Base-by-base conservation (phyloP, 148 eudicot species). In the Agrostemma githago region DNA sequence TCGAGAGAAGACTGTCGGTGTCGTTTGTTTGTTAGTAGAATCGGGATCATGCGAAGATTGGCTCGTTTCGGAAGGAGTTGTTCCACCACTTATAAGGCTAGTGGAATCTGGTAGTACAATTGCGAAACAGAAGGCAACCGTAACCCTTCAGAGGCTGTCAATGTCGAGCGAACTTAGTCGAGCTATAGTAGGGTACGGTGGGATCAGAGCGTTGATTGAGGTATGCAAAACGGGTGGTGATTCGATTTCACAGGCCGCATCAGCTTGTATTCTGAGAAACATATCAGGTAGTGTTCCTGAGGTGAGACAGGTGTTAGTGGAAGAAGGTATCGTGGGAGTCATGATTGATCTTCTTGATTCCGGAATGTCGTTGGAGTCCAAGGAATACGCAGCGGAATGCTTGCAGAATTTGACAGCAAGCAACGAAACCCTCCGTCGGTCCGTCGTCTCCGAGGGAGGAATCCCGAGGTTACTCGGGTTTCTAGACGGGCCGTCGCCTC, bases 361-460 rank as follows among this genome's bases (percentile, higher is more conserved):
- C 8, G 99, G 96, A 73, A 77, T 86, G 7, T 78, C 86, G 62
- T 75, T 88, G 62, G 92, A 88, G 37, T 90, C 97, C 0, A 95
- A 89, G 78, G 99, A 95, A 75, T 88, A 95, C 57, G 96, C 97
- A 5, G 97, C 97, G 2, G 96, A 95, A 58, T 95, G 96, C 85
- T 74, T 95, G 72, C 97, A 92, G 81, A 87, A 88, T 79, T 88
- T 95, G 59, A 88, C 96, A 43, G 83, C 88, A 15, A 80, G 84
- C 67, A 90, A 87, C 60, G 96, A 95, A 74, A 76, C 72, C 63
- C 81, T 90, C 2, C 78, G 87, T 21, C 82, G 87, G 70, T 71
- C 77, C 1, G 89, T 92, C 14, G 56, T 92, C 8, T 81, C 87
- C 0, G 90, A 89, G 73, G 97, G 97, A 2, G 99, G 99, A 12